Conservation (phyloP, 805 yeast genomes). For the Kuraishia piskuri region DNA sequence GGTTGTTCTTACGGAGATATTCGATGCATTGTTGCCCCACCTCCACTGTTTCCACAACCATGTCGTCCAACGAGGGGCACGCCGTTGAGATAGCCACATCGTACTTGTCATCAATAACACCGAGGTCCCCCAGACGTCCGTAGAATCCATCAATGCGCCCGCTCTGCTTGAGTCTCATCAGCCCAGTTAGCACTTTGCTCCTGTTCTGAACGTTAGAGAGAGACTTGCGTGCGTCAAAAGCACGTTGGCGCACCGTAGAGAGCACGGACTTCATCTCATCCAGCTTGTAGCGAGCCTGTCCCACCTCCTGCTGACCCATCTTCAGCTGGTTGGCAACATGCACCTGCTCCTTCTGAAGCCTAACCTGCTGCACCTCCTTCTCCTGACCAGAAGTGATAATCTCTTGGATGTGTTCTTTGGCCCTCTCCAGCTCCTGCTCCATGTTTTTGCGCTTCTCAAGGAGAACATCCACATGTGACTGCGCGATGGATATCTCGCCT, state of each 20-base stretch:
- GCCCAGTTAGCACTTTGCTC: constrained; percentile 61
- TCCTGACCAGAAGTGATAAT: constrained; percentile 39
- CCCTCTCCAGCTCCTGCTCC: constrained; percentile 33
- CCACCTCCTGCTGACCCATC: constrained; percentile 50
- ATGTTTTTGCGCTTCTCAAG: constrained; percentile 34
- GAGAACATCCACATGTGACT: constrained; percentile 56
- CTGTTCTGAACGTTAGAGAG: constrained; percentile 54
- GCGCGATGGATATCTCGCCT: constrained; percentile 54
- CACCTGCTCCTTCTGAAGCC: constrained; percentile 38
- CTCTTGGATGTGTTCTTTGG: constrained; percentile 22
- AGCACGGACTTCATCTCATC: constrained; percentile 47
- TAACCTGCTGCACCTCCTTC: constrained; percentile 36
- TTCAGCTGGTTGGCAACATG: constrained; percentile 45
- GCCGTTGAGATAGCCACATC: constrained; percentile 96
- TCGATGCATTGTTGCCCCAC: constrained; percentile 61
- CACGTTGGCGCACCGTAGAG: constrained; percentile 46
- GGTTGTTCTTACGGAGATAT: constrained; percentile 66
- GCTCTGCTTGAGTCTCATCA: constrained; percentile 60
- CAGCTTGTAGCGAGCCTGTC: constrained; percentile 37
- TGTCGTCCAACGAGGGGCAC: constrained; percentile 81
- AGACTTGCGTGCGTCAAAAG: constrained; percentile 58
- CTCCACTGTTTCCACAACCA: constrained; percentile 78
- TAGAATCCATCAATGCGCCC: constrained; percentile 82
- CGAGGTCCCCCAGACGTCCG: constrained; percentile 89
- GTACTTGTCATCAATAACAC: constrained; percentile 79